Evolutionary conservation across 2,329 filamentous ascomycete genomes (phyloP).

Genomic region (Alternaria longipes): DNA sequence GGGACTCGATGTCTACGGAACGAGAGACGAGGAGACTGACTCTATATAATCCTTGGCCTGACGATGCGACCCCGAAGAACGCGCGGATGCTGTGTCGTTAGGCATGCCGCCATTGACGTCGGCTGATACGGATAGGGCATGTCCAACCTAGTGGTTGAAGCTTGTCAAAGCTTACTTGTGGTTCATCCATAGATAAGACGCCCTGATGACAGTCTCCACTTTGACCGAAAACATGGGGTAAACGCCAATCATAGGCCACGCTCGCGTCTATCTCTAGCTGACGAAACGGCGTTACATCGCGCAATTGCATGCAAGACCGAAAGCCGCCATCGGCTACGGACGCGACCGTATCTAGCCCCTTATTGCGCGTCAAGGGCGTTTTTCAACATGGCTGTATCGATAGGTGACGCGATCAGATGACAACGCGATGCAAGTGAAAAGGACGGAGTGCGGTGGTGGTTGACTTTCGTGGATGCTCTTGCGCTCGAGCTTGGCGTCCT

Average conservation of each 20-base stretch:
- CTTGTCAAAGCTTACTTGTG: conserved; percentile 26
- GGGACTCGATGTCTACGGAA: neutral
- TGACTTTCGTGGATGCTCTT: conserved; percentile 7
- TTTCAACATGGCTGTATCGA: neutral
- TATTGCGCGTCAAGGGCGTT: conserved; percentile 9
- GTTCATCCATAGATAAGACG: conserved; percentile 21
- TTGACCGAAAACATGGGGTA: conserved; percentile 20
- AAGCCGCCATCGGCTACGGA: neutral
- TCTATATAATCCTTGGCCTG: conserved; percentile 5
- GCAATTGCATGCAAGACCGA: conserved; percentile 6
- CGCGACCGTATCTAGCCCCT: too few relatives aligned
- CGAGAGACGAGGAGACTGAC: neutral
- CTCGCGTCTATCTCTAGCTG: conserved; percentile 11
- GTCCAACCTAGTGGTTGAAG: conserved; percentile 13
- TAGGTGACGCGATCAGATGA: conserved; percentile 5
- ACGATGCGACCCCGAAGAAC: neutral
- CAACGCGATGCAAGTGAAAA: neutral
- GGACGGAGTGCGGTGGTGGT: neutral
- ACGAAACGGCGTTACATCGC: conserved; percentile 14
- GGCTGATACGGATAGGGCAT: conserved; percentile 17
- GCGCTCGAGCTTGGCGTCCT: neutral
- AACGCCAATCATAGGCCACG: conserved; percentile 12
- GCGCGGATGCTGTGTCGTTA: neutral
- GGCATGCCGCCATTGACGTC: conserved; percentile 18
- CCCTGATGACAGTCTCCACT: neutral